These are phyloP conservation scores for Colletotrichum lindemuthianum DNA, from an alignment of 2,329 filamentous ascomycete genomes.

Conservation along the genomic window DNA sequence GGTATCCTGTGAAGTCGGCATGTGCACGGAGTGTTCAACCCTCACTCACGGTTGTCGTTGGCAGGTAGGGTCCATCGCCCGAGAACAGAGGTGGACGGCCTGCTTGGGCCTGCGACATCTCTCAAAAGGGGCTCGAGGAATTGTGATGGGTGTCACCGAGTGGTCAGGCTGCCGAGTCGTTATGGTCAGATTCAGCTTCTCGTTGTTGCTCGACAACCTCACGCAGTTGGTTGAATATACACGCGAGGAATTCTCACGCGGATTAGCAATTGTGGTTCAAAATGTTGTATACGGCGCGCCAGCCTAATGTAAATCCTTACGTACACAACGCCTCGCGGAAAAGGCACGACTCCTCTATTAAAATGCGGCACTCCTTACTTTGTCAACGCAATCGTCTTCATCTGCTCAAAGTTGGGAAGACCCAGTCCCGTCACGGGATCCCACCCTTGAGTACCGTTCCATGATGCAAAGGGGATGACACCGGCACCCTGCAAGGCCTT, in stretches of 20 bases:
- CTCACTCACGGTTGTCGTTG: no score
- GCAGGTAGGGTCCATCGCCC: no score
- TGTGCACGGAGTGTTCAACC: no score
- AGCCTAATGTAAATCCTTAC: slow-evolving; percentile 7
- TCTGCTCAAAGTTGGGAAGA: slow-evolving; percentile 53
- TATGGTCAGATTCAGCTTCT: background rate
- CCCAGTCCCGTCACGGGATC: slow-evolving; percentile 55
- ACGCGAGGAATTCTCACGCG: no score
- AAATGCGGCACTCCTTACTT: slow-evolving; percentile 39
- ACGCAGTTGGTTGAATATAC: no score
- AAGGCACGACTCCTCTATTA: background rate
- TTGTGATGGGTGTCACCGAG: no score
- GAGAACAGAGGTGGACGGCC: no score
- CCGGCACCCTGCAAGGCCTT: slow-evolving; percentile 39
- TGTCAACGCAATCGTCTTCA: slow-evolving; percentile 33
- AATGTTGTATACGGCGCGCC: background rate
- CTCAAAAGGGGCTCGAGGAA: no score
- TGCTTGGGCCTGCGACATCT: no score
- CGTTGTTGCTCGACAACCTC: background rate
- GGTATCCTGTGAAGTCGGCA: no score
- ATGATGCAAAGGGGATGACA: slow-evolving; percentile 41
- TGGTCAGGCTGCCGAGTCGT: no score
- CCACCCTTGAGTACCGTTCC: slow-evolving; percentile 51
- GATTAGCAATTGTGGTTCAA: no score
- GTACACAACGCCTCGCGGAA: background rate